phyloP scores from a whole-genome alignment of 768 basidiomycete species.

The Auriscalpium microsporum region DNA sequence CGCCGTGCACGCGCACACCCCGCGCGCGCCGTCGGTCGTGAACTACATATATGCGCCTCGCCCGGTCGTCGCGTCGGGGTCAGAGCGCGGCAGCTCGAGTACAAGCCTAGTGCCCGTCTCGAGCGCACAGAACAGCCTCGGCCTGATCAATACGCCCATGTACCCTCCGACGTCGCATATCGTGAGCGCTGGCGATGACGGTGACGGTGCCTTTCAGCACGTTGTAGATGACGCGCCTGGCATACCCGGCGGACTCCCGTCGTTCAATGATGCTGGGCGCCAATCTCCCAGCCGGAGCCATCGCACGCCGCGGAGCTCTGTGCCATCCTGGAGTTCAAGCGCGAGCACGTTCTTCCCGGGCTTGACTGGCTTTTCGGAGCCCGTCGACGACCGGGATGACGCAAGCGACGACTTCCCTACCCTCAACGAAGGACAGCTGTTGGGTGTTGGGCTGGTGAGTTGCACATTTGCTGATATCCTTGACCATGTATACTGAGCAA shows the following conservation, averaged over 20 bases:
- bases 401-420: neutral
- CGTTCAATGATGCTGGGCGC: neutral
- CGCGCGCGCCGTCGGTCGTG: too few species aligned
- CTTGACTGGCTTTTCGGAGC: neutral
- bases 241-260: constrained; percentile 7
- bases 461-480: too few species aligned
- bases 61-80: constrained; percentile 3
- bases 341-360: constrained; percentile 3
- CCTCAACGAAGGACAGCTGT: constrained; percentile 7
- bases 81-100: constrained; percentile 2
- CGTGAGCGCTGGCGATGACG: too few species aligned
- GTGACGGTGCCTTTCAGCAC: too few species aligned
- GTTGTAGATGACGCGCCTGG: neutral
- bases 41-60: constrained; percentile 4
- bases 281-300: too few species aligned
- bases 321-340: neutral
- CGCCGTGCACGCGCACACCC: neutral
- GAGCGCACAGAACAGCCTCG: constrained; percentile 9
- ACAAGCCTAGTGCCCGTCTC: neutral
- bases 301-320: too few species aligned
- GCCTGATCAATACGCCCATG: constrained; percentile 3
- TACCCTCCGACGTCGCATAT: too few species aligned
- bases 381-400: constrained; percentile 1
- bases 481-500: neutral
- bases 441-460: constrained; percentile 5